These are phyloP conservation scores for Backusella tuberculispora DNA, from an alignment of 192 early-diverging fungal genomes.

Conservation along the genomic window DNA sequence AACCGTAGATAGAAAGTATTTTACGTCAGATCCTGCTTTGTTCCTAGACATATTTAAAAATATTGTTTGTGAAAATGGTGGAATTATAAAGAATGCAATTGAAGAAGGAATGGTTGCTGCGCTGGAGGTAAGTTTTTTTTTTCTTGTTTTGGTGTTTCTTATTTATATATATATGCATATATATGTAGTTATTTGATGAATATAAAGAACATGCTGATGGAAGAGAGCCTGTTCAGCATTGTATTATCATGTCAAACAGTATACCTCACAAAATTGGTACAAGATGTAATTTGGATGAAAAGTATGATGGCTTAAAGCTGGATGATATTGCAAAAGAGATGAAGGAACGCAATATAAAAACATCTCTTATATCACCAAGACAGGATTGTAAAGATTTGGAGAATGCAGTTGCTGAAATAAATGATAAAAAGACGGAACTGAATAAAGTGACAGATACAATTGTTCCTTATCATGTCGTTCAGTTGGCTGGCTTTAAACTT, in stretches of 20 bases:
- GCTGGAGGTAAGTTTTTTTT: slow-evolving; percentile 50
- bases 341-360: slow-evolving; percentile 42
- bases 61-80: slow-evolving; percentile 55
- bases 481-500: slow-evolving; percentile 55
- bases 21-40: slow-evolving; percentile 49
- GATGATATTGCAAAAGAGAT: slow-evolving; percentile 50
- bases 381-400: slow-evolving; percentile 41
- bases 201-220: slow-evolving; percentile 36
- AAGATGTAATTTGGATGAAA: slow-evolving; percentile 51
- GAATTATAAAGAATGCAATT: slow-evolving; percentile 62
- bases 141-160: neutral
- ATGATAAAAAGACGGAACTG: slow-evolving; percentile 33
- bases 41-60: slow-evolving; percentile 50
- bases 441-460: slow-evolving; percentile 40
- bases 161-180: neutral
- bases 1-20: slow-evolving; percentile 55
- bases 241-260: slow-evolving; percentile 60
- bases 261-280: slow-evolving; percentile 49
- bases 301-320: slow-evolving; percentile 55
- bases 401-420: slow-evolving; percentile 33
- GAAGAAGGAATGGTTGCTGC: slow-evolving; percentile 66
- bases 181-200: slow-evolving; percentile 55
- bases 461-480: slow-evolving; percentile 45
- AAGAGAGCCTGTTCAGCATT: slow-evolving; percentile 50
- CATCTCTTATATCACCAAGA: slow-evolving; percentile 44